phyloP scores from a whole-genome alignment of 1,284 basidiomycete species.

The Pseudozyma pruni region DNA sequence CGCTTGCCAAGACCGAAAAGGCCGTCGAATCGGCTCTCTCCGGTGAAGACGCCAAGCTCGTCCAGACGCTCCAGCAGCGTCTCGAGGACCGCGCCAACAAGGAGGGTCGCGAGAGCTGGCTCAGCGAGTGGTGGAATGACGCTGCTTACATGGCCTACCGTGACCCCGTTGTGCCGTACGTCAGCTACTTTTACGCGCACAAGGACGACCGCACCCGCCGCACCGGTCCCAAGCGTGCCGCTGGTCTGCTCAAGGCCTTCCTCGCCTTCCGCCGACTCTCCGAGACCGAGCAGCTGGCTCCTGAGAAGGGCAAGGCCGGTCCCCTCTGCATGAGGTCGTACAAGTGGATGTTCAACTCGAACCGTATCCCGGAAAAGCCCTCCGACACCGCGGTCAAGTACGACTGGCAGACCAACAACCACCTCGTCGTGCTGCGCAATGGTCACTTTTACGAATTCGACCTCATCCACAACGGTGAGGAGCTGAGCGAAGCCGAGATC shows the following conservation, averaged over 20 bases:
- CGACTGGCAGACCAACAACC: slow-evolving; percentile 80
- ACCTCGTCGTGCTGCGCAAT: slow-evolving; percentile 89
- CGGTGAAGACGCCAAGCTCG: slow-evolving; percentile 79
- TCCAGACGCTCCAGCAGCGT: slow-evolving; percentile 81
- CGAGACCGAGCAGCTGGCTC: slow-evolving; percentile 77
- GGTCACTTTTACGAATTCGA: slow-evolving; percentile 87
- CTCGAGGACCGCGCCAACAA: slow-evolving; percentile 77
- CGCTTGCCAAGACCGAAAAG: slow-evolving; percentile 53
- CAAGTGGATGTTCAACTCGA: slow-evolving; percentile 96
- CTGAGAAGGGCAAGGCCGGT: slow-evolving; percentile 83
- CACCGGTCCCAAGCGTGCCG: slow-evolving; percentile 57
- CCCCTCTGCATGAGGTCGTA: slow-evolving; percentile 96
- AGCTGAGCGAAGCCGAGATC: slow-evolving; percentile 82
- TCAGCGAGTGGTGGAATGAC: slow-evolving; percentile 98
- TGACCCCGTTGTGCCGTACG: slow-evolving; percentile 90
- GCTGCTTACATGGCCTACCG: slow-evolving; percentile 75
- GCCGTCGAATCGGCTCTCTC: slow-evolving; percentile 72
- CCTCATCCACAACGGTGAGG: slow-evolving; percentile 72
- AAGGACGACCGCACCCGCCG: slow-evolving; percentile 71
- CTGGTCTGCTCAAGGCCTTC: slow-evolving; percentile 64
- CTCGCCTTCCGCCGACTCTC: slow-evolving; percentile 63
- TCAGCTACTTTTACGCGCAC: slow-evolving; percentile 96
- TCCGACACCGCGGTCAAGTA: slow-evolving; percentile 87
- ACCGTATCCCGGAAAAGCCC: slow-evolving; percentile 83
- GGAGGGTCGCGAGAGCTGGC: slow-evolving; percentile 78